Percentiles rank a stretch among this genome's conserved stretches.
These are phyloP conservation scores for Schwanniomyces polymorphus DNA, from an alignment of 805 yeast genomes.

Conservation along the genomic window DNA sequence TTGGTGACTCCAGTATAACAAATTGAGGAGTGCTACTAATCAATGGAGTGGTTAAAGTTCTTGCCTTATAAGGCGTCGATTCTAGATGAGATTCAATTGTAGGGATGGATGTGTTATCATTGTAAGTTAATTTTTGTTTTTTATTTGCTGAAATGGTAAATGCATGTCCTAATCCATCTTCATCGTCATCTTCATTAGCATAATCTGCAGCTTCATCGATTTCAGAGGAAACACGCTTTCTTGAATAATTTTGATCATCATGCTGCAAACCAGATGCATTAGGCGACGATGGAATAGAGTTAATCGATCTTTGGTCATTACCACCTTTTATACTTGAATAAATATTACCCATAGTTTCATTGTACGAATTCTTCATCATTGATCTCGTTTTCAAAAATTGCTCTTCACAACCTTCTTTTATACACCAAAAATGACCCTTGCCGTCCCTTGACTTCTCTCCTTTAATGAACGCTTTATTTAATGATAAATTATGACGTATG, in stretches of 20 bases:
- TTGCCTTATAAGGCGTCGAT: slow-evolving; percentile 6
- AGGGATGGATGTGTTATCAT: slow-evolving; percentile 8
- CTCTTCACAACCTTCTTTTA: slow-evolving; percentile 78
- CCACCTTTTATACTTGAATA: slow-evolving; percentile 9
- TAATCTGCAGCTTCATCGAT: slow-evolving; percentile 9
- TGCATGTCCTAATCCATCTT: slow-evolving; percentile 13
- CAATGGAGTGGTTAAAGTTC: background rate
- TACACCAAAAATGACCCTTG: slow-evolving; percentile 92
- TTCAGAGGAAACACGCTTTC: slow-evolving; percentile 9
- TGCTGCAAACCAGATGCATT: slow-evolving; percentile 12
- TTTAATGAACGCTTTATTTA: slow-evolving; percentile 90
- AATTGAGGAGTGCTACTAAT: slow-evolving; percentile 17
- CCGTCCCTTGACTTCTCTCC: slow-evolving; percentile 90
- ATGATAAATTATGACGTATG: slow-evolving; percentile 87
- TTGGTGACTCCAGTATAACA: slow-evolving; percentile 35
- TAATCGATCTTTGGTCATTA: slow-evolving; percentile 14
- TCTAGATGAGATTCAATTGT: slow-evolving; percentile 10
- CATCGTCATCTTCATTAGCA: slow-evolving; percentile 14
- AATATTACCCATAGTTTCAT: slow-evolving; percentile 45
- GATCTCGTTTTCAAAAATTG: slow-evolving; percentile 70
- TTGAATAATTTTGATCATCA: slow-evolving; percentile 6
- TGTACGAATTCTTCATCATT: slow-evolving; percentile 44
- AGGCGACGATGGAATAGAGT: slow-evolving; percentile 33
- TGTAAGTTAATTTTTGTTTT: slow-evolving; percentile 8
- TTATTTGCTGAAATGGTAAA: slow-evolving; percentile 13